Evolutionary conservation across 1,284 basidiomycete genomes (phyloP).

Genomic region (Ustilago xerochloae): DNA sequence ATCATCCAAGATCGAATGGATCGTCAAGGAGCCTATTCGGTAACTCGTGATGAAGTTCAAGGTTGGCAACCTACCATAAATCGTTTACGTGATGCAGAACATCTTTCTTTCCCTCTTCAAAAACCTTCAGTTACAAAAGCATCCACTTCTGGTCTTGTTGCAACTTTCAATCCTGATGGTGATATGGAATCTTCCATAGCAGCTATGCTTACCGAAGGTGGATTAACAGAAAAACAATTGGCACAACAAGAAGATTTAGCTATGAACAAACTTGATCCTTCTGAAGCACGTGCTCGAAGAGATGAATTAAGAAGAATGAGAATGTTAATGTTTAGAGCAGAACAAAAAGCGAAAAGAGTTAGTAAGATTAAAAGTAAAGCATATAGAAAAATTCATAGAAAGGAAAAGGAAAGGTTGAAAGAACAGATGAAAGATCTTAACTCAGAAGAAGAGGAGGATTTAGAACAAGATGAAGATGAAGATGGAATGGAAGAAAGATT

Average conservation of each 20-base stretch:
- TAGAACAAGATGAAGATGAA: slow-evolving; percentile 65
- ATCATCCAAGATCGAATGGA: slow-evolving; percentile 89
- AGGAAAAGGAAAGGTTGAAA: slow-evolving; percentile 74
- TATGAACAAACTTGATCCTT: slow-evolving; percentile 81
- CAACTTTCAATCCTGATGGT: slow-evolving; percentile 71
- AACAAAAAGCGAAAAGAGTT: slow-evolving; percentile 87
- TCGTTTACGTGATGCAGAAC: slow-evolving; percentile 77
- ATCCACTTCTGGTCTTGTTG: slow-evolving; percentile 78
- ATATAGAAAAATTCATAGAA: slow-evolving; percentile 85
- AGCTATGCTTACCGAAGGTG: slow-evolving; percentile 65
- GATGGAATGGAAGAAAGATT: slow-evolving; percentile 71
- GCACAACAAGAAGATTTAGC: slow-evolving; percentile 81
- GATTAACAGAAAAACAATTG: slow-evolving; percentile 75
- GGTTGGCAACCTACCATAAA: slow-evolving; percentile 90
- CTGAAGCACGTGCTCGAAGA: slow-evolving; percentile 83
- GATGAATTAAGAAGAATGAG: slow-evolving; percentile 86
- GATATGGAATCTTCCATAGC: slow-evolving; percentile 62
- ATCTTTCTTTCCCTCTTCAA: slow-evolving; percentile 91
- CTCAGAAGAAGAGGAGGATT: slow-evolving; percentile 68
- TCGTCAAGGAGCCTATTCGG: slow-evolving; percentile 91
- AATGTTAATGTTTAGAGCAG: slow-evolving; percentile 92
- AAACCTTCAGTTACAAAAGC: slow-evolving; percentile 70
- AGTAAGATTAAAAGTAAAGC: slow-evolving; percentile 97
- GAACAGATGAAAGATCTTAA: slow-evolving; percentile 70
- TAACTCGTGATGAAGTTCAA: slow-evolving; percentile 88